Conservation (phyloP, 2,329 filamentous ascomycete species). For the Aspergillus sojae region DNA sequence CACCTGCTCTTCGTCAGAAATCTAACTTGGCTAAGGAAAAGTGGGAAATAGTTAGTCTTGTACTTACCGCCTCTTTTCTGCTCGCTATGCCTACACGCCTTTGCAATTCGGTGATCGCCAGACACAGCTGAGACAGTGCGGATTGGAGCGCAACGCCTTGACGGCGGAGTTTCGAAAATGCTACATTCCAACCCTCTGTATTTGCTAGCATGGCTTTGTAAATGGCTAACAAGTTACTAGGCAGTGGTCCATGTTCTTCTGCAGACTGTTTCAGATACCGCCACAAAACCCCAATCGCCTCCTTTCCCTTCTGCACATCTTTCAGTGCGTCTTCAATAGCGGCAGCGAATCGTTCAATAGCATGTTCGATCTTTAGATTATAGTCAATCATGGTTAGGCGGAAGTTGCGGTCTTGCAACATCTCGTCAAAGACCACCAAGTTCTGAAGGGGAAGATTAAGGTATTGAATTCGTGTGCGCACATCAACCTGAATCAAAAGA, state of each 20-base stretch:
- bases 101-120: conserved; percentile 83
- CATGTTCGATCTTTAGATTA: conserved; percentile 89
- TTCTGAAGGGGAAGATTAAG: conserved; percentile 84
- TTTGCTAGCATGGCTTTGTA: conserved; percentile 92
- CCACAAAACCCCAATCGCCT: conserved; percentile 74
- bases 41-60: neutral
- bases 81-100: conserved; percentile 81
- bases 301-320: conserved; percentile 77
- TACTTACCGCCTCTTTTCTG: conserved; percentile 69
- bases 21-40: neutral
- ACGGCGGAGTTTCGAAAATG: conserved; percentile 73
- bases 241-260: conserved; percentile 60
- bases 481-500: conserved; percentile 73
- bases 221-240: conserved; percentile 68
- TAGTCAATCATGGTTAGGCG: conserved; percentile 79
- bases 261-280: conserved; percentile 72
- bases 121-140: conserved; percentile 70
- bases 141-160: conserved; percentile 72
- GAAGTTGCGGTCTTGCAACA: conserved; percentile 83
- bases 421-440: conserved; percentile 77
- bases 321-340: conserved; percentile 76
- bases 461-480: conserved; percentile 76
- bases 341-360: conserved; percentile 75
- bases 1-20: conserved; percentile 17
- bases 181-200: conserved; percentile 83